Percentiles rank a stretch among this genome's conserved stretches.
phyloP scores from a whole-genome alignment of 441 rosid species.

The Francoa sonchifolia region DNA sequence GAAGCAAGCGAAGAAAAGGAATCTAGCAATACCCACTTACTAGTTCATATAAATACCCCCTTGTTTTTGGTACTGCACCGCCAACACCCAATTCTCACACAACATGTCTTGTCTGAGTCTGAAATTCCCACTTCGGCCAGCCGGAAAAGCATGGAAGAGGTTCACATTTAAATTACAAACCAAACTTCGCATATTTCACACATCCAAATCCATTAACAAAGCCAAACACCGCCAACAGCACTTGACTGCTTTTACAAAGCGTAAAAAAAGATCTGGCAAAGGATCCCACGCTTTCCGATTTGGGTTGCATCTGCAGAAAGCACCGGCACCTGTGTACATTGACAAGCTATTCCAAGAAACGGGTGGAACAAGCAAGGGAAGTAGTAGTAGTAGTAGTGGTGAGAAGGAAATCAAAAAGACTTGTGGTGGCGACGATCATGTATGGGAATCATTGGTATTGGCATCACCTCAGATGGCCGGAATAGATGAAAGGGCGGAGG shows the following conservation, averaged over 20 bases:
- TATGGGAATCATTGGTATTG: conserved; percentile 49
- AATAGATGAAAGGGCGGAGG: conserved; percentile 72
- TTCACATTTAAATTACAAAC: conserved; percentile 40
- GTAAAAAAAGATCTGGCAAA: background rate
- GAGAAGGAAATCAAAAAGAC: conserved; percentile 12
- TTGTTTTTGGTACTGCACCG: too few species aligned
- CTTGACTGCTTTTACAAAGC: background rate
- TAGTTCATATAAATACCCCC: too few species aligned
- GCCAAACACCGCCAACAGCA: conserved; percentile 3
- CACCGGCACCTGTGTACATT: conserved; percentile 30
- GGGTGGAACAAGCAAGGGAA: conserved; percentile 4
- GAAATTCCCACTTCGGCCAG: conserved; percentile 36
- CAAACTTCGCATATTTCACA: conserved; percentile 31
- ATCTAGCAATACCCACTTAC: too few species aligned
- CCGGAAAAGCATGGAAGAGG: conserved; percentile 65
- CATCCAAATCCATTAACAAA: conserved; percentile 31
- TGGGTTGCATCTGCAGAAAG: background rate
- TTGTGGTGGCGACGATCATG: conserved; percentile 17
- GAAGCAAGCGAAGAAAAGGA: too few species aligned
- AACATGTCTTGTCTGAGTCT: conserved; percentile 54
- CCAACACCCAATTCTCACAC: too few species aligned
- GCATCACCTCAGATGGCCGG: conserved; percentile 38
- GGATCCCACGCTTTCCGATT: background rate
- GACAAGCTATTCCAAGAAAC: conserved; percentile 39
- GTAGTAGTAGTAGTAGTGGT: conserved; percentile 4